phyloP scores from a whole-genome alignment of 2,329 filamentous ascomycete species.

The Pezicula neosporulosa region DNA sequence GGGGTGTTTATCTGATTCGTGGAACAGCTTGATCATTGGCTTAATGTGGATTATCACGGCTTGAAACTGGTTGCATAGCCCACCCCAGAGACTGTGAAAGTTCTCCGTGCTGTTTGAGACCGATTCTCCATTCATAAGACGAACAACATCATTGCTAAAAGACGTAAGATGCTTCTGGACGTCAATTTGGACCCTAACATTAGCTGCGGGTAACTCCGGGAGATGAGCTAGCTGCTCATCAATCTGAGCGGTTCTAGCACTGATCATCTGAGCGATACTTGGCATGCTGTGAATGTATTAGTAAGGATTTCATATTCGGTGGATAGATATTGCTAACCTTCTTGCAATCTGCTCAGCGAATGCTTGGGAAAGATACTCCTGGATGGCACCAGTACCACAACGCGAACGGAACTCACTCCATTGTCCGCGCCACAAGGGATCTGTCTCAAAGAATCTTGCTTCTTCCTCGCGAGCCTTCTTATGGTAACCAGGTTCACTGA shows the following conservation, averaged over 20 bases:
- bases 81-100: conserved; percentile 43
- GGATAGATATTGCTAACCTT: conserved; percentile 18
- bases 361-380: conserved; percentile 41
- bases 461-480: conserved; percentile 45
- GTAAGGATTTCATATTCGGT: not conserved
- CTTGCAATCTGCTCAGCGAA: conserved; percentile 42
- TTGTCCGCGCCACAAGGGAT: conserved; percentile 39
- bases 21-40: conserved; percentile 14
- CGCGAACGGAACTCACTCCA: conserved; percentile 36
- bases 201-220: conserved; percentile 61
- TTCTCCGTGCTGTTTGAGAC: not conserved
- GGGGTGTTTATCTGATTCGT: conserved; percentile 2
- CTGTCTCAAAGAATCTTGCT: conserved; percentile 41
- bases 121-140: conserved; percentile 47
- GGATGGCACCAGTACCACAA: conserved; percentile 51
- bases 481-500: conserved; percentile 29
- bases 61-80: conserved; percentile 30
- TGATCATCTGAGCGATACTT: conserved; percentile 30
- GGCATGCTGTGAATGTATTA: conserved; percentile 31
- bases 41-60: conserved; percentile 27
- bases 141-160: conserved; percentile 52
- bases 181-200: conserved; percentile 52
- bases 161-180: conserved; percentile 56
- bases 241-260: conserved; percentile 43
- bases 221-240: conserved; percentile 52